Base-by-base conservation (phyloP, 768 basidiomycete genomes). In the Suillus subluteus region DNA sequence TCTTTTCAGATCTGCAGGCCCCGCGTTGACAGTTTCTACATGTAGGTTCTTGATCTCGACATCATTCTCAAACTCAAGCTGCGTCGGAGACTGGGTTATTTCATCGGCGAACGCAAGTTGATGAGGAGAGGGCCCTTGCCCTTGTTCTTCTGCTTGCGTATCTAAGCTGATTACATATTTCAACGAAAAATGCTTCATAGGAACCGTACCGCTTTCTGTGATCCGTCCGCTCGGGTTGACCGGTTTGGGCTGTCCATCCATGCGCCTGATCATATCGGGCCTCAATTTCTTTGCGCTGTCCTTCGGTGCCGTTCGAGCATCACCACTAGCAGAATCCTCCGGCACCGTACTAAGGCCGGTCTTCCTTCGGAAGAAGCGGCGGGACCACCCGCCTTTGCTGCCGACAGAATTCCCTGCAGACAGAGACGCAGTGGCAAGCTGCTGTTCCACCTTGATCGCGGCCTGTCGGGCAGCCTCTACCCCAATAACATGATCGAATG, bases 181-280 rank as follows among this genome's bases (percentile, higher is more conserved):
- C 63, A 26, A 54, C 9, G 70, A 71, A 7, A 64, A 41, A 55
- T 66, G 70, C 66, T 65, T 74, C 46, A 73, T 59, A 4, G 77
- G 77, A 2, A 75, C 71, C 9, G 75, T 64, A 3, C 72, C 65
- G 54, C 81, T 82, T 66, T 87, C 85, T 63, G 83, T 87, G 30
- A 92, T 82, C 85, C 83, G 87, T 6, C 92, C 92, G 69, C 86
- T 93, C 4, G 92, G 92, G 72, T 93, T 84, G 32, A 94, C 82
- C 2, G 84, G 86, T 73, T 86, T 87, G 7, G 90, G 91, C 1
- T 87, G 84, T 58, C 83, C 85, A 65, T 91, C 86, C 81, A 91
- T 83, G 61, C 92, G 82, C 38, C 87, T 84, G 65, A 95, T 94
- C 92, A 94, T 94, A 64, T 92, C 88, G 32, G 90, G 81, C 58